Base-by-base conservation (phyloP, 768 basidiomycete species). In the Melanogaster broomeanus region DNA sequence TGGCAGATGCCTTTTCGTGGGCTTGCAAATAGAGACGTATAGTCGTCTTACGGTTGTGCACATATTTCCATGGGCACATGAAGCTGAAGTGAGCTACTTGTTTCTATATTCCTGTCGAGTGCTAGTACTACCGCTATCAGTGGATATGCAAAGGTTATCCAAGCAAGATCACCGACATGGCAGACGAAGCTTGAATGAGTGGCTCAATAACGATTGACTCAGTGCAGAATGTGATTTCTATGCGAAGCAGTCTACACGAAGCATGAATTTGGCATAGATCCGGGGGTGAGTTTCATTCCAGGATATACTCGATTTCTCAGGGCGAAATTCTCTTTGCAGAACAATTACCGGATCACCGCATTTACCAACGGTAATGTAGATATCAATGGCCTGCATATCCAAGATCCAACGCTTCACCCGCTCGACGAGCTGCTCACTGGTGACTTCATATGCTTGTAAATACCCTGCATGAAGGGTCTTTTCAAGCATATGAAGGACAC, bases 401-500 rank as follows among this genome's bases (percentile, higher is more conserved):
- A 53, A 19, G 63, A 67, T 47, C 61, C 62, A 5, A 64, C 25
- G 13, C 27, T 65, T 15, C 64, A 66, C 41, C 69, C 71, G 10
- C 63, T 72, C 16, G 67, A 72, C 42, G 62, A 65, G 41, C 60
- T 69, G 16, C 62, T 72, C 53, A 47, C 33, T 19, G 66, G 68
- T 45, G 69, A 72, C 49, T 69, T 72, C 51, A 51, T 56, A n/a
- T 66, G n/a, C n/a, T n/a, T n/a, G n/a, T n/a, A n/a, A n/a, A n/a
- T n/a, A n/a, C n/a, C n/a, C n/a, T n/a, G n/a, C n/a, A n/a, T n/a
- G n/a, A n/a, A 72, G 45, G 64, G 69, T 31, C 34, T 71, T 3
- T 53, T 70, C 13, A 70, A 70, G 49, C 57, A 73, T 61, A 61
- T 72, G 57, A 70, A 62, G 44, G 72, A 68, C 15, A 45, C 59